Evolutionary conservation across 1,284 basidiomycete species (phyloP), one percentile per base, ranked within the genome.

Genomic region (Taiwanofungus camphoratus): DNA sequence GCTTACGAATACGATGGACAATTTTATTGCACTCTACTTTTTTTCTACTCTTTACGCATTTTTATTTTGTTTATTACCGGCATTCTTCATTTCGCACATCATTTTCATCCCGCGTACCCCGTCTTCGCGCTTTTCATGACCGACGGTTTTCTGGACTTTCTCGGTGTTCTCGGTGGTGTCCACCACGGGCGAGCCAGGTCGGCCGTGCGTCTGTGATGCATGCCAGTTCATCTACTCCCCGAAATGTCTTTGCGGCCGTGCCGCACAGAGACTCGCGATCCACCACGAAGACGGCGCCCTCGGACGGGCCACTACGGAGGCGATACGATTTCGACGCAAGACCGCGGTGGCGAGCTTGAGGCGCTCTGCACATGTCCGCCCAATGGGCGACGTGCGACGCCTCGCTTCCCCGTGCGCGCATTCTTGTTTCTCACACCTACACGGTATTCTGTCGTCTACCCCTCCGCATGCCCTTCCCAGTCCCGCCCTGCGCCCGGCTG

Each of bases 311-410:
- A 73, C 76, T 66, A 65, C 43, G 50, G 56, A 66, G 66, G 59
- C 49, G 71, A 70, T 70, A 72, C 69, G 77, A 77, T 75, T 73
- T 64, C 53, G 72, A 81, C 80, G 67, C 79, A 84, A 79, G 82
- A 84, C 80, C 71, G 66, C 65, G 46, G 61, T 61, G 48, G 56
- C 61, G 44, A 53, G 72, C 74, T 74, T 62, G 76, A 79, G 74
- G 67, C 66, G 66, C 62, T 62, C 44, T 31, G 58, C 58, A 57
- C 56, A 60, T 51, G 60, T 45, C n/a, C 43, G 39, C 29, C 16
- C 4, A 7, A 16, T 57, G 62, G 65, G 66, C 58, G 63, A 70
- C 63, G 67, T 67, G 69, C 68, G 46, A 67, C 65, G 71, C 67
- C 66, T 79, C 72, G 70, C 72, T 65, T 64, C 59, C 63, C 64